These are phyloP conservation scores for Skeletonema tropicum DNA, from an alignment of 108 stramenopile genomes.

Conservation along the genomic window DNA sequence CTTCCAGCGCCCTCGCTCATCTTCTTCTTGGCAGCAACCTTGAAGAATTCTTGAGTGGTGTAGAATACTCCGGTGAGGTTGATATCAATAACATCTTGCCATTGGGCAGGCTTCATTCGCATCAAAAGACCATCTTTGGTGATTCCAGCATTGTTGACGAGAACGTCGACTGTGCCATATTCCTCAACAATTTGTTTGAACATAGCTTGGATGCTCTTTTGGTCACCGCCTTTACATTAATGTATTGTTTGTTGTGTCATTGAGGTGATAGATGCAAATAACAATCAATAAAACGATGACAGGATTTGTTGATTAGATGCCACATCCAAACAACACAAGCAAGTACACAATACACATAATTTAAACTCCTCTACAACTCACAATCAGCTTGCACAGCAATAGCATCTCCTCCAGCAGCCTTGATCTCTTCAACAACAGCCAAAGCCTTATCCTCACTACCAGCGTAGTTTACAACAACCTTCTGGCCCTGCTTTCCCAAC, in stretches of 20 bases:
- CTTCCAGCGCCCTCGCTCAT: constrained; percentile 77
- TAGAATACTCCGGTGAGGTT: constrained; percentile 97
- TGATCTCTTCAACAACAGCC: constrained; percentile 83
- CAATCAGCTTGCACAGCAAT: constrained; percentile 89
- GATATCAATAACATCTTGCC: constrained; percentile 95
- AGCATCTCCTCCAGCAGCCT: constrained; percentile 79
- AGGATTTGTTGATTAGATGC: background rate
- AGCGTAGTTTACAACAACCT: constrained; percentile 96
- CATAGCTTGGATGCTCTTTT: constrained; percentile 79
- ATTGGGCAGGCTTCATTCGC: constrained; percentile 95
- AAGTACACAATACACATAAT: background rate
- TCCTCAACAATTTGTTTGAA: constrained; percentile 76
- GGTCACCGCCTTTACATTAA: constrained; percentile 63
- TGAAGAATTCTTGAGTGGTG: constrained; percentile 93
- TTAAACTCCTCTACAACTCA: constrained; percentile 51
- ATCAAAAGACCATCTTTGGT: constrained; percentile 90
- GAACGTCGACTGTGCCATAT: constrained; percentile 87
- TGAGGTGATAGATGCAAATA: background rate
- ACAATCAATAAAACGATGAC: constrained; percentile 2
- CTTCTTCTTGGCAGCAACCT: constrained; percentile 88
- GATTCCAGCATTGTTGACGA: constrained; percentile 98
- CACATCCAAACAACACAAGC: background rate
- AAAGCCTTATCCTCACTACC: constrained; percentile 81
- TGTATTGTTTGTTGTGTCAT: background rate
- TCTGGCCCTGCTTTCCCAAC: constrained; percentile 87